phyloP scores from a whole-genome alignment of 2,329 filamentous ascomycete species.

The Aspergillaceae sp. region DNA sequence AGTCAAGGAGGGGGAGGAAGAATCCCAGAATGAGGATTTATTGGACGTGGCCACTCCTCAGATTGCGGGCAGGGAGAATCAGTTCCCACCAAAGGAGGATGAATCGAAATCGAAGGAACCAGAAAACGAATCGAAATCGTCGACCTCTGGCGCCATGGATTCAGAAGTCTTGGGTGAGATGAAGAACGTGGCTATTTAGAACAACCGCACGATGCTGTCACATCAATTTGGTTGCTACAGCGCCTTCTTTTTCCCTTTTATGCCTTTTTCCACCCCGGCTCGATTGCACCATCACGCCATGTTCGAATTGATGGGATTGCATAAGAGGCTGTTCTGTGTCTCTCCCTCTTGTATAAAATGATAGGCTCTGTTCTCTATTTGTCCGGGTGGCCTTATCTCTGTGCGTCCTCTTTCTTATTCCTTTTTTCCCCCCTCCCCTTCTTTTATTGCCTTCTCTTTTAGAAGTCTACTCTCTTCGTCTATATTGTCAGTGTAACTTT shows the following conservation, averaged over 20 bases:
- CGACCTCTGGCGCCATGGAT: slow-evolving; percentile 23
- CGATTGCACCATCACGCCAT: slow-evolving; percentile 15
- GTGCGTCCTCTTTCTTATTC: slow-evolving; percentile 12
- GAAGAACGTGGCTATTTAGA: slow-evolving; percentile 41
- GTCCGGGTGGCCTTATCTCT: slow-evolving; percentile 14
- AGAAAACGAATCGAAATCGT: slow-evolving; percentile 20
- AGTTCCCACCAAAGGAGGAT: slow-evolving; percentile 12
- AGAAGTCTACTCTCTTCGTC: slow-evolving; percentile 10
- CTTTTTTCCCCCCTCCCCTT: slow-evolving; percentile 3
- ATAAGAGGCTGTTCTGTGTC: slow-evolving; percentile 12
- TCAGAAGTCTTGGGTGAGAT: slow-evolving; percentile 38
- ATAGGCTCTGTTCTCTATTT: slow-evolving; percentile 14
- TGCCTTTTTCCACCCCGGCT: slow-evolving; percentile 5
- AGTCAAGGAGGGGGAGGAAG: slow-evolving; percentile 20
- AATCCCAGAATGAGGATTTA: slow-evolving; percentile 28
- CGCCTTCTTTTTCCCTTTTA: slow-evolving; percentile 7
- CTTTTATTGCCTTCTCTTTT: slow-evolving; percentile 9
- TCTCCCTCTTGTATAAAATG: slow-evolving; percentile 26
- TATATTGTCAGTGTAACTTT: slow-evolving; percentile 25
- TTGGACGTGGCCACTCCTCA: slow-evolving; percentile 33
- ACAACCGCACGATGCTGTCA: neutral
- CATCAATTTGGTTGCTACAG: neutral
- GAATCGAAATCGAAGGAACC: slow-evolving; percentile 22
- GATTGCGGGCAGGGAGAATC: slow-evolving; percentile 27
- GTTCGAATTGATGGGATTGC: slow-evolving; percentile 17